Evolutionary conservation across 1,284 basidiomycete species (phyloP).

Genomic region (Malassezia globosa): DNA sequence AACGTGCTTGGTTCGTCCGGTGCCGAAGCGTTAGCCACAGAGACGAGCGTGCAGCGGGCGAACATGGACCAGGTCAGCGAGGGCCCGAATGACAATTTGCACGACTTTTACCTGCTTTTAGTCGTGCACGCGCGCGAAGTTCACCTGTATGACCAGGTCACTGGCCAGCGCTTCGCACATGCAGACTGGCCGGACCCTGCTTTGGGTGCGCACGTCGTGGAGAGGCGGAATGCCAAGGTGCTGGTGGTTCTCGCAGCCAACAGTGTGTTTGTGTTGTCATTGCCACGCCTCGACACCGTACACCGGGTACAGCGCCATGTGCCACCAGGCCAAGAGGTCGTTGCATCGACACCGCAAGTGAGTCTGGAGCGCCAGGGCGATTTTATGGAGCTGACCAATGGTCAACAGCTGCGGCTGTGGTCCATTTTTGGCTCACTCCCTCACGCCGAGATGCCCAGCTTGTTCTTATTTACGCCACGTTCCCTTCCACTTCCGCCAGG

Average conservation of each 20-base stretch:
- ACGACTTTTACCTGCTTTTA: constrained; percentile 14
- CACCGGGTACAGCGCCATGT: constrained; percentile 35
- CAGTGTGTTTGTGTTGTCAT: constrained; percentile 27
- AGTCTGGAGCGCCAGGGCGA: constrained; percentile 30
- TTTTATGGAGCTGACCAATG: constrained; percentile 34
- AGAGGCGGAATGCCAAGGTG: constrained; percentile 22
- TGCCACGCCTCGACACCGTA: constrained; percentile 30
- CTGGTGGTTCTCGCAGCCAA: constrained; percentile 23
- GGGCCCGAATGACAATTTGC: background rate
- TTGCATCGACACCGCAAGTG: constrained; percentile 7
- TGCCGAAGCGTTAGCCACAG: background rate
- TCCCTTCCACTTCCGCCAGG: constrained; percentile 31
- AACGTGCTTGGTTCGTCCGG: constrained; percentile 28
- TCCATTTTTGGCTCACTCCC: constrained; percentile 29
- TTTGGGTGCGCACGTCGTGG: constrained; percentile 25
- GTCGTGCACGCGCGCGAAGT: constrained; percentile 3
- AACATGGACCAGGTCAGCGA: constrained; percentile 4
- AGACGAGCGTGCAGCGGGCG: constrained; percentile 6
- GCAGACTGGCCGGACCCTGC: constrained; percentile 28
- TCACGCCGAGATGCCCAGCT: constrained; percentile 26
- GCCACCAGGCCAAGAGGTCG: constrained; percentile 21
- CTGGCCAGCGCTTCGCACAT: constrained; percentile 23
- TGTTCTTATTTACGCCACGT: constrained; percentile 22
- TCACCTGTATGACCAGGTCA: constrained; percentile 21
- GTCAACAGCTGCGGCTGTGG: constrained; percentile 38